Base-by-base conservation (phyloP, 2,329 filamentous ascomycete genomes). In the Ophiostoma sp. region DNA sequence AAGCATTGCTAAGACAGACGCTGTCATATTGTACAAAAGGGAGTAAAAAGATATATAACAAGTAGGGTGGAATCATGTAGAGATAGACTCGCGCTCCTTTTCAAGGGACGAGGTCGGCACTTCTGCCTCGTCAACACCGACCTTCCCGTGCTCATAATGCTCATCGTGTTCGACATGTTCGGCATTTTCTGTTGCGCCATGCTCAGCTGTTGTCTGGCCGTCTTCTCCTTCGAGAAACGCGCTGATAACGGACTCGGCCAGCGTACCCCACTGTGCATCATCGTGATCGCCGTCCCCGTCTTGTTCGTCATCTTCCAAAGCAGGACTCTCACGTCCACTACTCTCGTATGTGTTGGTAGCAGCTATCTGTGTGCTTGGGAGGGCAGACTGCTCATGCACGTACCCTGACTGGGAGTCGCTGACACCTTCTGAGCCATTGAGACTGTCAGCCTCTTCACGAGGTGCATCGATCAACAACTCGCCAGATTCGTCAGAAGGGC, bases 231-330 rank as follows among this genome's bases (percentile, higher is more conserved):
- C 68, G 1, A 74, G 28, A 11, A 74, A 73, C 1, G 74, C 73
- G 12, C 70, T 70, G 31, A 72, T 71, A 22, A 73, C 73, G 7
- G 71, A 70, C 57, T 74, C 74, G 39, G 70, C 74, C 57, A 72
- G n/a, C 15, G 66, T 45, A 12, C 71, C 74, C 74, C 74, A 75
- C 17, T 74, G 50, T 0, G 39, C 71, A 15, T 71, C 74, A 9
- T 66, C 71, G 4, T 48, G 39, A 1, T 15, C 22, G 6, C n/a
- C 36, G 5, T 66, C 22, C 12, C 15, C 8, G 4, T 69, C 50
- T 2, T 70, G 72, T 17, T 31, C 69, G 8, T 72, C 64, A 0
- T 59, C 57, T 25, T 55, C 69, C 3, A 48, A 42, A 7, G 19
- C 66, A 33, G 48, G 48, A 11, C 39, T 61, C 7, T 63, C 69